phyloP scores from a whole-genome alignment of 2,329 filamentous ascomycete species.

The Mollisia scopiformis region DNA sequence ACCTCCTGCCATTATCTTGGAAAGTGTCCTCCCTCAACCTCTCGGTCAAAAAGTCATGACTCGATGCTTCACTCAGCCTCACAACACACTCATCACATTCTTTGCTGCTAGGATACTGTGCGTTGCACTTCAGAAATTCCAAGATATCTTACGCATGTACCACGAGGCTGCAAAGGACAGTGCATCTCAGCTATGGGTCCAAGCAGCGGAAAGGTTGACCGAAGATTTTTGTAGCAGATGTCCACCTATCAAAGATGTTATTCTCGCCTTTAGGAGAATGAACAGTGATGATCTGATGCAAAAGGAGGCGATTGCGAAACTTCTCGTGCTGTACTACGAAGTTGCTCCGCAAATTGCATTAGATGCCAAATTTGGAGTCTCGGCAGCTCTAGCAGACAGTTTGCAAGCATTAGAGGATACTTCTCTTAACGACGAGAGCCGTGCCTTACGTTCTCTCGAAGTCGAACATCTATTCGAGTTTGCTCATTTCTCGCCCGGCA shows the following conservation, averaged over 20 bases:
- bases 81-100: conserved; percentile 80
- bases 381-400: conserved; percentile 70
- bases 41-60: conserved; percentile 79
- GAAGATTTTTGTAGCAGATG: conserved; percentile 78
- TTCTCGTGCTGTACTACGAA: conserved; percentile 85
- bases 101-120: conserved; percentile 83
- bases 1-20: conserved; percentile 76
- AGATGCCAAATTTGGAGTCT: conserved; percentile 87
- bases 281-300: conserved; percentile 72
- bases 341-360: conserved; percentile 78
- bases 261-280: conserved; percentile 72
- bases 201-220: conserved; percentile 68
- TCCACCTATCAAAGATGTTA: conserved; percentile 80
- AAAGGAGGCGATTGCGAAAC: conserved; percentile 75
- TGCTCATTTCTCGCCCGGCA: conserved; percentile 77
- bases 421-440: conserved; percentile 44
- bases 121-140: conserved; percentile 78
- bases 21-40: conserved; percentile 83
- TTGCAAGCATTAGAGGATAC: conserved; percentile 63
- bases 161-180: conserved; percentile 41
- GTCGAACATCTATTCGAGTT: conserved; percentile 81
- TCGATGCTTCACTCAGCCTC: conserved; percentile 77
- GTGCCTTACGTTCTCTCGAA: conserved; percentile 68
- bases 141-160: conserved; percentile 44
- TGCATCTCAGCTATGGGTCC: conserved; percentile 61